phyloP scores from a whole-genome alignment of 352 stramenopile species.

The Blastocystis hominis region DNA sequence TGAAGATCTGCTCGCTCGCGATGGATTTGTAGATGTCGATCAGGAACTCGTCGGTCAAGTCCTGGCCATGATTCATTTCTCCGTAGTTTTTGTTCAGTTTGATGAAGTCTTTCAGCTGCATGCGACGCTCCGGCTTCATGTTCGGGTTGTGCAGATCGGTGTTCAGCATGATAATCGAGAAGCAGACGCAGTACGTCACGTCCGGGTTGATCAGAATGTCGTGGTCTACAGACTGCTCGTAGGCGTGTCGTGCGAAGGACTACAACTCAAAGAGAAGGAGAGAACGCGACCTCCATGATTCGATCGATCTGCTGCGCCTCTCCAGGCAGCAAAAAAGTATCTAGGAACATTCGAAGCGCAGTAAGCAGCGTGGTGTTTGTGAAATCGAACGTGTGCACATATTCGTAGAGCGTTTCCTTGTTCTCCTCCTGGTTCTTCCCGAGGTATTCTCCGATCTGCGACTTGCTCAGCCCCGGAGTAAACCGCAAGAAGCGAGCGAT shows the following conservation, averaged over 20 bases:
- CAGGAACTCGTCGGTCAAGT: constrained; percentile 83
- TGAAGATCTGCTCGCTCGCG: constrained; percentile 58
- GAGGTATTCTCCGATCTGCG: constrained; percentile 85
- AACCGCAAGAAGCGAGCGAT: constrained; percentile 74
- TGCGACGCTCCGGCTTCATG: constrained; percentile 58
- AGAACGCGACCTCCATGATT: constrained; percentile 63
- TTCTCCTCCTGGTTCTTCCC: constrained; percentile 84
- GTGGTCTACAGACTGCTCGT: constrained; percentile 46
- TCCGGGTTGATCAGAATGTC: constrained; percentile 56
- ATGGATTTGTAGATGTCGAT: constrained; percentile 71
- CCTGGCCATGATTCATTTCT: constrained; percentile 85
- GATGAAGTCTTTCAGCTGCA: constrained; percentile 64
- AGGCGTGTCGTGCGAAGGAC: constrained; percentile 36
- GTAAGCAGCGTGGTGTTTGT: constrained; percentile 72
- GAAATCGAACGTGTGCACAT: constrained; percentile 84
- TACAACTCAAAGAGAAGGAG: background rate
- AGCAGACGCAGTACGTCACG: constrained; percentile 61
- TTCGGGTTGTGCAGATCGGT: constrained; percentile 76
- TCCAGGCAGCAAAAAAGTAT: constrained; percentile 83
- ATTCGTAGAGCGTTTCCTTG: constrained; percentile 68
- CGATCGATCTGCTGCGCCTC: constrained; percentile 95
- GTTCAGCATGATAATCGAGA: constrained; percentile 80
- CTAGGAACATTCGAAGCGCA: constrained; percentile 79
- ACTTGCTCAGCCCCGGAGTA: constrained; percentile 80
- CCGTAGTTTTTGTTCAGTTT: constrained; percentile 79